Conservation (phyloP, 148 eudicot species). For the Rhododendron molle region DNA sequence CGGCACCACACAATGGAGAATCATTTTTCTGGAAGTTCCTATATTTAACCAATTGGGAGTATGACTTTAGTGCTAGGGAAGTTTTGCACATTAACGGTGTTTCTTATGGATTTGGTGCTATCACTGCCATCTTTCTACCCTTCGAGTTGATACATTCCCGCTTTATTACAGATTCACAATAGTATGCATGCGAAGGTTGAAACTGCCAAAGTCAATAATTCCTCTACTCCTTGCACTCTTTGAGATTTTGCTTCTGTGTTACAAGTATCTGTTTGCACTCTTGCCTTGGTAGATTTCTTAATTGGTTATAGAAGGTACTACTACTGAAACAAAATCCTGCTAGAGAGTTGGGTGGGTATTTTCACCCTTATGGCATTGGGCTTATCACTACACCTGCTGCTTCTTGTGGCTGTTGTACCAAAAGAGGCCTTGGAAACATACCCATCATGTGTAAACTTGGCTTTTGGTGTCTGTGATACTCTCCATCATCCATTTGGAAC, state of each 20-base stretch:
- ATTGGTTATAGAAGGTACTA: neutral
- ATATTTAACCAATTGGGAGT: neutral
- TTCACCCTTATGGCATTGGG: neutral
- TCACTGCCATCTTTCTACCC: neutral
- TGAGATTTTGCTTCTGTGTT: neutral
- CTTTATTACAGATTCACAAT: neutral
- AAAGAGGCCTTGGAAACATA: constrained; percentile 1
- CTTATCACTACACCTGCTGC: neutral
- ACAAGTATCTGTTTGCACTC: neutral
- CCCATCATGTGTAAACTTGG: neutral
- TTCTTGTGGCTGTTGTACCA: neutral
- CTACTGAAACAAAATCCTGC: neutral
- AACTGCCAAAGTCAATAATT: neutral
- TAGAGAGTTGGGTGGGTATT: neutral
- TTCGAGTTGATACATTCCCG: neutral
- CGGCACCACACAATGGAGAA: neutral
- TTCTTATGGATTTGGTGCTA: neutral
- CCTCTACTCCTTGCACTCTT: neutral
- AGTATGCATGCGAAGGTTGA: neutral
- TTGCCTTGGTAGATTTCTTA: neutral
- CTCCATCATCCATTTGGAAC: neutral
- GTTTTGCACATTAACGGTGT: neutral
- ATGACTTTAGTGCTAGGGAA: neutral
- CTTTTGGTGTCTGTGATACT: neutral
- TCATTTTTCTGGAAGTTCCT: neutral